Evolutionary conservation across 345 rosid species (phyloP), one percentile per base, ranked within the genome.

Genomic region (Hirschfeldia incana): DNA sequence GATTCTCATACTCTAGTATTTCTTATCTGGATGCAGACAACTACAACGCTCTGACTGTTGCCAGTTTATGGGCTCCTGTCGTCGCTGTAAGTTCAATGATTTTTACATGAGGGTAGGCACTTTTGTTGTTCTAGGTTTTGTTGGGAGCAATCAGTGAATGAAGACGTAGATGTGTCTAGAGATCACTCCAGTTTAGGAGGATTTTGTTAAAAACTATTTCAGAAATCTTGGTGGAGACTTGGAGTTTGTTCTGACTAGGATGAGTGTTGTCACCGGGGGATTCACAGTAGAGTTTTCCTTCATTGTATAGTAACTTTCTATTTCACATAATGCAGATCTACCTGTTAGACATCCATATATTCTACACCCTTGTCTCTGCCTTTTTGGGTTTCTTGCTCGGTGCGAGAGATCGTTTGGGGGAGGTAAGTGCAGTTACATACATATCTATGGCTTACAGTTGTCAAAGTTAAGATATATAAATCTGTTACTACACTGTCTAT

Each of bases 391-490:
- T 95, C 83, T 85, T 95, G 86, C 93, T 93, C 42, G 99, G 99
- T 76, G 99, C 99, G 33, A 87, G 96, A 84, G 99, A 90, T 85
- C 99, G 89, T 70, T 93, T 95, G 68, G 99, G 99, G 21, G 99
- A 95, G 91, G 98, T 92, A 81, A 76, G 83, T 81, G 30, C 44
- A 69, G 44, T 51, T 78, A 30, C 3, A 49, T 59, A 30, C 3
- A 49, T 53, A 27, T 57, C 49, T n/a, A 58, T 76, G 63, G 44
- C 42, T 21, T 63, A 44, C 33, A 61, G 58, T 66, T 55, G 34
- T 57, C 76, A 70, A 70, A 27, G 8, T 26, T 44, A 30, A 70
- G 64, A 32, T 70, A 70, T 53, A 6, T 65, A 33, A 64, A 59
- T 7, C 32, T 76, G 63, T 58, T 58, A 58, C 28, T 39, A 65